Evolutionary conservation across 371 early-diverging fungal species (phyloP).

Genomic region (Rhizopus delemar): DNA sequence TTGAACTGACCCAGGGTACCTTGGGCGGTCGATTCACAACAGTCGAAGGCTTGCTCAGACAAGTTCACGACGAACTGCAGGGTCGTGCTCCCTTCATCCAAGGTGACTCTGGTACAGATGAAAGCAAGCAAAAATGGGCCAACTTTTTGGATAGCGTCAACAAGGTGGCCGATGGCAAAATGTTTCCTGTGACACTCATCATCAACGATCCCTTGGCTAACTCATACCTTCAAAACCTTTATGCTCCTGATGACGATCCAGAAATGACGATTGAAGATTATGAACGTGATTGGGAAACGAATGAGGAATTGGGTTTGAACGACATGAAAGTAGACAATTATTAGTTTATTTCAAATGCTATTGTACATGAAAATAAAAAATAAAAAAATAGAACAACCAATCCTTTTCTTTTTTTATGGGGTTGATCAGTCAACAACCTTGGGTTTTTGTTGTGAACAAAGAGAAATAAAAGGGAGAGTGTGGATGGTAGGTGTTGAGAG

Average conservation of each 20-base stretch:
- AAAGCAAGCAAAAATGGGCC: conserved; percentile 58
- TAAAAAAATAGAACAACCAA: no score
- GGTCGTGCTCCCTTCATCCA: conserved; percentile 67
- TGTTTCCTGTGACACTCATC: conserved; percentile 70
- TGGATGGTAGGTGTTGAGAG: no score
- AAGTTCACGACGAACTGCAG: conserved; percentile 85
- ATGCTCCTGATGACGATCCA: conserved; percentile 91
- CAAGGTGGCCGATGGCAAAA: conserved; percentile 62
- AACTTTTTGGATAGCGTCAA: conserved; percentile 71
- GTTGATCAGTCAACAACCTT: no score
- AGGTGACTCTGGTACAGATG: conserved; percentile 73
- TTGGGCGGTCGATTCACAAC: conserved; percentile 97
- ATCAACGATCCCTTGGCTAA: conserved; percentile 93
- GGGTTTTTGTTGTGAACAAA: no score
- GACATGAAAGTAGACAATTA: conserved; percentile 75
- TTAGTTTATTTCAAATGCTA: conserved; percentile 10
- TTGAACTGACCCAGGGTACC: conserved; percentile 85
- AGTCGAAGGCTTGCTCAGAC: conserved; percentile 88
- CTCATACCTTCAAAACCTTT: conserved; percentile 83
- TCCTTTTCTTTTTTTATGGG: no score
- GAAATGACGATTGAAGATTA: conserved; percentile 88
- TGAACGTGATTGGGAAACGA: conserved; percentile 83
- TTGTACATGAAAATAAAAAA: neutral
- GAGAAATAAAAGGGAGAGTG: no score
- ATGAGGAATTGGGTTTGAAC: conserved; percentile 86